These are phyloP conservation scores for Ramularia endophylla DNA, from an alignment of 2,329 filamentous ascomycete genomes.

Conservation along the genomic window DNA sequence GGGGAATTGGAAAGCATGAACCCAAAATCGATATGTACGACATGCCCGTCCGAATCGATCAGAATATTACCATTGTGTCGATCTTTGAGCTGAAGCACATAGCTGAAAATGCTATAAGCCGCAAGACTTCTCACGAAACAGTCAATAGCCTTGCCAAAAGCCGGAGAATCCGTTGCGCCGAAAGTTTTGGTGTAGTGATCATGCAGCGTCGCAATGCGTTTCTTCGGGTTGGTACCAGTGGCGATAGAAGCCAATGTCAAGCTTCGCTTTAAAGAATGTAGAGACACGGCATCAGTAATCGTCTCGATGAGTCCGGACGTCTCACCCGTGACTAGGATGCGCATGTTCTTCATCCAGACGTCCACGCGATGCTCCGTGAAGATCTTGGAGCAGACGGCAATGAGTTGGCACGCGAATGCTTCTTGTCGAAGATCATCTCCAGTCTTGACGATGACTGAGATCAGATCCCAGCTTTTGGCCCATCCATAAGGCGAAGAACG, in stretches of 20 bases:
- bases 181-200: constrained; percentile 80
- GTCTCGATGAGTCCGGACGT: constrained; percentile 81
- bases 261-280: constrained; percentile 78
- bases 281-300: constrained; percentile 81
- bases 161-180: constrained; percentile 61
- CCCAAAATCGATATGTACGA: constrained; percentile 83
- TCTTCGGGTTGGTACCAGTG: constrained; percentile 65
- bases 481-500: constrained; percentile 79
- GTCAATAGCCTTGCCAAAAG: constrained; percentile 65
- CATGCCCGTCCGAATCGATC: constrained; percentile 79
- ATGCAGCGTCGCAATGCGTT: constrained; percentile 71
- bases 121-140: constrained; percentile 77
- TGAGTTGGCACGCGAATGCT: constrained; percentile 80
- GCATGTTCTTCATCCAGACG: constrained; percentile 87
- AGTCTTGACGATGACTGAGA: constrained; percentile 84
- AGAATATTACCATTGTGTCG: constrained; percentile 82
- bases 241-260: constrained; percentile 70
- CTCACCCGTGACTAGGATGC: constrained; percentile 78
- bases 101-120: constrained; percentile 79
- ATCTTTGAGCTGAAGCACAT: constrained; percentile 78
- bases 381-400: constrained; percentile 73
- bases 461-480: constrained; percentile 85
- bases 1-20: constrained; percentile 88
- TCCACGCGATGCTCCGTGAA: constrained; percentile 68
- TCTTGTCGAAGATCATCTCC: constrained; percentile 71